phyloP scores from a whole-genome alignment of 176 grass and related monocot genomes.

The Secale cereale region DNA sequence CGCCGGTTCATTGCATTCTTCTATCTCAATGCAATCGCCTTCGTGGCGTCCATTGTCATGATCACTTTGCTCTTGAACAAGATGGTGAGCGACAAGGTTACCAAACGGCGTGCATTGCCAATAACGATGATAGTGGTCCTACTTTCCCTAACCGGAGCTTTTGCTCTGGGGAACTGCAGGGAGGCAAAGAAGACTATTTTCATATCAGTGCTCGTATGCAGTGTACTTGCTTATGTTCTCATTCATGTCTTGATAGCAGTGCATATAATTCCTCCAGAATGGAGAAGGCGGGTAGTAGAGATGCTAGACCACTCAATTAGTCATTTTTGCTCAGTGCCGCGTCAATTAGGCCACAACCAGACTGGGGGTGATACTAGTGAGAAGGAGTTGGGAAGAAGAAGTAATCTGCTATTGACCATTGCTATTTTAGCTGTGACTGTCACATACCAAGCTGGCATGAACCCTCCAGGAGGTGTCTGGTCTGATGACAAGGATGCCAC shows the following conservation, averaged over 20 bases:
- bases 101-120: conserved; percentile 26
- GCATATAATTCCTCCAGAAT: conserved; percentile 23
- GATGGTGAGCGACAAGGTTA: conserved; percentile 14
- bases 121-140: conserved; percentile 38
- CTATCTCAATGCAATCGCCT: conserved; percentile 39
- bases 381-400: conserved; percentile 26
- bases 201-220: background rate
- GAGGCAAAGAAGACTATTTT: background rate
- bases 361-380: background rate
- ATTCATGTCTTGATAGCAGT: conserved; percentile 29
- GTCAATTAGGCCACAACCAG: background rate
- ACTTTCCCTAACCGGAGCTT: conserved; percentile 32
- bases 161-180: conserved; percentile 28
- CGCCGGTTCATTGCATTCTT: conserved; percentile 33
- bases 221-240: conserved; percentile 26
- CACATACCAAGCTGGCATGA: conserved; percentile 52
- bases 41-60: conserved; percentile 41
- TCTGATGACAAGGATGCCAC: conserved; percentile 17
- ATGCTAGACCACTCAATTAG: background rate
- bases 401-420: conserved; percentile 25
- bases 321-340: background rate
- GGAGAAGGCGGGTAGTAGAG: background rate
- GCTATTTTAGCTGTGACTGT: conserved; percentile 34
- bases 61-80: conserved; percentile 32
- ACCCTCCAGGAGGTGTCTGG: conserved; percentile 43